Base-by-base conservation (phyloP, 139 green algal species). In the Pycnococcus provasolii region DNA sequence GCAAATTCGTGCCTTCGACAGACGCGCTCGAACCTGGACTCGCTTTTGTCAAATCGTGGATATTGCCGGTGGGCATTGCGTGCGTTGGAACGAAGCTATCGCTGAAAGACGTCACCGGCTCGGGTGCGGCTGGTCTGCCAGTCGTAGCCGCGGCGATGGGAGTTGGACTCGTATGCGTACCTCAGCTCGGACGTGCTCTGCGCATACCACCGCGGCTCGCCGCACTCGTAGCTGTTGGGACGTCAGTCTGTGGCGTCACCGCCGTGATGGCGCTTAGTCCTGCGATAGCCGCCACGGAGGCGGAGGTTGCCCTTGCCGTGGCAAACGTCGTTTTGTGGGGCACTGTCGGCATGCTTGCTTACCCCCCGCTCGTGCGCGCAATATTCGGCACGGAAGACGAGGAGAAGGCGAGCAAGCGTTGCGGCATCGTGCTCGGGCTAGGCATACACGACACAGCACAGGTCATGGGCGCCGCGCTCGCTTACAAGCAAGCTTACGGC, bases 301-400 rank as follows among this genome's bases (percentile, higher is more conserved):
- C 26, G 46, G 70, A 77, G 62, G 57, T 66, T 2, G 47, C 53
- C n/a, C 3, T 66, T 26, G 70, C 70, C 4, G 64, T 77, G 13
- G 70, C 70, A 26, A 77, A 77, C 64, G 70, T 77, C 6, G 70
- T 77, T 4, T 53, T 55, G 53, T 77, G 51, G 13, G 70, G 70
- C n/a, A 50, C 57, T 3, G 9, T 67, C 26, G 70, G 62, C 3
- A 77, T 77, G 70, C 58, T 77, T 9, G n/a, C 45, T 4, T 67
- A 72, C 66, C 55, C 55, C 26, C 41, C 43, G 11, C 2, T 55
- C 3, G 63, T 51, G 40, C 63, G 58, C 66, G 40, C 48, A 9
- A 9, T 65, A 4, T 26, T 26, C 26, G 26, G 26, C 26, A 26
- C 26, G 26, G 26, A 26, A 26, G 50, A 55, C 50, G 11, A 55